Evolutionary conservation across 2,329 filamentous ascomycete genomes (phyloP).

Genomic region (Aspergillus texensis): DNA sequence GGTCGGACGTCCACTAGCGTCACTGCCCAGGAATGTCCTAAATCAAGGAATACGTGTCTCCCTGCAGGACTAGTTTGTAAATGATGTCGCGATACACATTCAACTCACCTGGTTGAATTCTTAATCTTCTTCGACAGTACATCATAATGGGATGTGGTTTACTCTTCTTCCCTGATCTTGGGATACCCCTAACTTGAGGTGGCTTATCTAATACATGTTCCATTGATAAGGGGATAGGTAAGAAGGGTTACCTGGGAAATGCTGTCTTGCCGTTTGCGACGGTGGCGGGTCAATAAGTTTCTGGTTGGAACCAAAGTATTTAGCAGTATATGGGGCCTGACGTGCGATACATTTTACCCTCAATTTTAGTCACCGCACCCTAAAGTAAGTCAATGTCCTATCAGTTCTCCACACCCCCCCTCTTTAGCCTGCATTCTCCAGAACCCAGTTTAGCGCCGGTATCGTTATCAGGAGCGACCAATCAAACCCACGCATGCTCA

Average conservation of each 20-base stretch:
- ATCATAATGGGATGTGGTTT: neutral
- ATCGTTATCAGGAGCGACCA: neutral
- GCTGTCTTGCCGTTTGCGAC: neutral
- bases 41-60: conserved; percentile 9
- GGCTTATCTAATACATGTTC: neutral
- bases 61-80: neutral
- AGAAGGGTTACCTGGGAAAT: neutral
- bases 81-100: conserved; percentile 2
- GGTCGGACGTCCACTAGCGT: neutral
- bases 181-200: neutral
- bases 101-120: conserved; percentile 2
- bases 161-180: neutral
- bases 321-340: neutral
- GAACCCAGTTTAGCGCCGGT: conserved; percentile 2
- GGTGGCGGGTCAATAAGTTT: neutral
- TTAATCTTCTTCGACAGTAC: neutral
- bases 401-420: conserved; percentile 3
- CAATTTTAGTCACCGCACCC: neutral
- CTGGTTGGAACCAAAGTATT: neutral
- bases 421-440: conserved; percentile 3
- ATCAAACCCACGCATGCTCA: neutral
- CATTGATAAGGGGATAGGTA: neutral
- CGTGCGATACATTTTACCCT: neutral
- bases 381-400: conserved; percentile 1
- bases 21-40: conserved; percentile 3